Evolutionary conservation across 345 rosid species (phyloP).

Genomic region (Anacardium occidentale): DNA sequence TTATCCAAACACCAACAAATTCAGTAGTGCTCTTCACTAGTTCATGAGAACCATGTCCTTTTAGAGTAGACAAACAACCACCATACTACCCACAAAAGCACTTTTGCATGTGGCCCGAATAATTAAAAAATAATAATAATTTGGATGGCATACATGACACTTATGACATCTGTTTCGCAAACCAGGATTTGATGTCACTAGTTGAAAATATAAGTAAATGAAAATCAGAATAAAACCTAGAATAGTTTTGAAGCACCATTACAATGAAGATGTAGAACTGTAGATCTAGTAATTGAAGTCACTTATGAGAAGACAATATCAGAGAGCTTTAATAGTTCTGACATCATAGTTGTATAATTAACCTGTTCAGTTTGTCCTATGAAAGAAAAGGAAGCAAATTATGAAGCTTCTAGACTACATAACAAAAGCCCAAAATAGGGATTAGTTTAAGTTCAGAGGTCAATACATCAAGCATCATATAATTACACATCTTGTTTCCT

Average conservation of each 20-base stretch:
- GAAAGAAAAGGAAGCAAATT: neutral
- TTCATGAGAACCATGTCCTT: neutral
- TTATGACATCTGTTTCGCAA: neutral
- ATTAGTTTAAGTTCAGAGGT: neutral
- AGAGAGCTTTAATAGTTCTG: too few relatives aligned
- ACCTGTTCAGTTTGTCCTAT: neutral
- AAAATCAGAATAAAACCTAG: neutral
- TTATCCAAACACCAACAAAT: neutral
- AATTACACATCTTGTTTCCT: neutral
- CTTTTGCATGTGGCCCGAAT: neutral
- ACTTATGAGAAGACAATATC: too few relatives aligned
- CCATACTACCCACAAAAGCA: neutral
- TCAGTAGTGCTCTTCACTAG: neutral
- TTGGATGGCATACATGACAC: neutral
- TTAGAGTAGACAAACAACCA: neutral
- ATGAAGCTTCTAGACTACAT: neutral
- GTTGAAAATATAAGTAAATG: neutral
- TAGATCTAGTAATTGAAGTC: neutral
- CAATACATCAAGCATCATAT: neutral
- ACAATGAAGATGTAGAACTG: neutral
- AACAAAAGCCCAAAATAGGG: neutral
- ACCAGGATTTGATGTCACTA: neutral
- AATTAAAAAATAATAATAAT: neutral
- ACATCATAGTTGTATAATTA: neutral
- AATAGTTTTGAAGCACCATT: neutral